Evolutionary conservation across 306 rosid species (phyloP).

Genomic region (Fagus crenata): DNA sequence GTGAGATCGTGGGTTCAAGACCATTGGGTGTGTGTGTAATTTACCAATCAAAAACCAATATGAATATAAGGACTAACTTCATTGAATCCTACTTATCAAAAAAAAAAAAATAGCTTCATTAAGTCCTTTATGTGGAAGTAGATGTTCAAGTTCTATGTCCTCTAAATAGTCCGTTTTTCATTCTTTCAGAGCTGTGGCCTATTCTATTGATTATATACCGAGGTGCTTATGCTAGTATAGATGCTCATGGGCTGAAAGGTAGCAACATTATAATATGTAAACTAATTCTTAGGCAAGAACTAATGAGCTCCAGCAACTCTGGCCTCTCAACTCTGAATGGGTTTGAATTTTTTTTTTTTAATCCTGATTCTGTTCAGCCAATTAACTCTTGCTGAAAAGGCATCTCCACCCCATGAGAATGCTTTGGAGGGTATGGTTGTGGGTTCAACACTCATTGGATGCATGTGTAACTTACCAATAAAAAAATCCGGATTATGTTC

Average conservation of each 20-base stretch:
- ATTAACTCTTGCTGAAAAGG: neutral
- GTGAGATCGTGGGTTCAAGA: neutral
- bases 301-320: neutral
- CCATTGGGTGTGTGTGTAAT: neutral
- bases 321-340: neutral
- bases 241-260: neutral
- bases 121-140: neutral
- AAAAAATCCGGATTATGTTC: neutral
- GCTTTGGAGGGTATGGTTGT: neutral
- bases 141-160: neutral
- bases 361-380: neutral
- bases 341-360: neutral
- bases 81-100: no score
- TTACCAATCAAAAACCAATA: neutral
- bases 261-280: neutral
- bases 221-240: neutral
- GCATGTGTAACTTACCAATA: neutral
- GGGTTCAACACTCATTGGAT: neutral
- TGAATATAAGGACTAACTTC: neutral
- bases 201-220: neutral
- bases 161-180: neutral
- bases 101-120: no score
- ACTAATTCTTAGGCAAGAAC: neutral
- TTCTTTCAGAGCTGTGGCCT: neutral
- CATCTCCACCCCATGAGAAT: neutral